Base-by-base conservation (phyloP, 176 grass and related monocot genomes). In the Sorghum bicolor region DNA sequence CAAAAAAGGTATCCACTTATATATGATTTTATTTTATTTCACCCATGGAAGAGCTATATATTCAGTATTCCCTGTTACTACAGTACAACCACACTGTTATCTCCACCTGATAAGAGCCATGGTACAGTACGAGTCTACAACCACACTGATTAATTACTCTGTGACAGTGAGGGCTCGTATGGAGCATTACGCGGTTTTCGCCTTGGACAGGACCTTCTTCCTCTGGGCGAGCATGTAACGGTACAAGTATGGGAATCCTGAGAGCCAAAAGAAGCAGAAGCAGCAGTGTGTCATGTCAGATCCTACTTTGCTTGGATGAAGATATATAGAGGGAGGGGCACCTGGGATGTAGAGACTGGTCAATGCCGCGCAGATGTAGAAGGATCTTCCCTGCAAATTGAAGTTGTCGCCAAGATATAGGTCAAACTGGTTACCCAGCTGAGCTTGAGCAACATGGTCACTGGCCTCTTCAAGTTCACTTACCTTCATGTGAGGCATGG, bases 321-420 rank as follows among this genome's bases (percentile, higher is more conserved):
- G 4, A 50, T 2, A 15, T 16, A 50, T 5, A 17, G 15, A 17
- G 14, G 17, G 48, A 20, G 17, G 48, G 16, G 48, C 28, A 93
- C 88, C 88, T 83, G 88, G 91, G 17, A 93, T 55, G 19, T 88
- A 90, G 28, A 93, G 19, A 38, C 7, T 11, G 1, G 62, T 55
- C 5, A 76, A 40, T 22, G 40, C 7, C 53, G 72, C 14, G 25
- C 30, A 81, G 26, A 28, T 28, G 6, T 72, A 83, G 65, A 17
- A 77, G 79, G 77, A 85, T 15, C 6, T 28, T 0, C 11, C 25
- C 60, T 63, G 60, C 60, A 63, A 20, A 52, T 48, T 48, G 10
- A 61, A 61, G 22, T 63, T 63, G 10, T 63, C 5, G 25, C 25
- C 24, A 63, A 29, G 25, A 2, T 63, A 58, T 63, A 58, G 2